Conservation (phyloP, 192 early-diverging fungal species). For the Phycomyces blakesleeanus region DNA sequence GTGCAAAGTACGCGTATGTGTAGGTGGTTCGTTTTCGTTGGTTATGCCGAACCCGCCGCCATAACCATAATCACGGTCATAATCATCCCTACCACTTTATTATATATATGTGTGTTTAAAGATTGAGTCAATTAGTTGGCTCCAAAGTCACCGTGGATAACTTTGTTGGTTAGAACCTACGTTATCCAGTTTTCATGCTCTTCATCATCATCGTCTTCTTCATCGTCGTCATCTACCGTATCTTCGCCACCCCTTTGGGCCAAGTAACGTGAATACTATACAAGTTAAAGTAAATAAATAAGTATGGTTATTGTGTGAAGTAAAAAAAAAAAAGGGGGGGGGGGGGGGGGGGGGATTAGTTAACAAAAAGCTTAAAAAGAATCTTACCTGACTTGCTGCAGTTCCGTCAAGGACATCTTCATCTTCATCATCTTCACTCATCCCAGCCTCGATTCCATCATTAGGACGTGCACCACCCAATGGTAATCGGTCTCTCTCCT, state of each 20-base stretch:
- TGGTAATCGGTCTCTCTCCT: constrained; percentile 34
- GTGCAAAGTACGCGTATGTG: neutral
- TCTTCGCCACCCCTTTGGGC: neutral
- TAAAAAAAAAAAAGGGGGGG: too few species aligned
- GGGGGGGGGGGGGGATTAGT: too few species aligned
- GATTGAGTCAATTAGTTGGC: neutral
- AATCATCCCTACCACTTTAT: neutral
- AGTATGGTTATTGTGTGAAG: too few species aligned
- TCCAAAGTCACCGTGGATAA: too few species aligned
- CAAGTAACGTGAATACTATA: too few species aligned
- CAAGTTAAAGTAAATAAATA: too few species aligned
- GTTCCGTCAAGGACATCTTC: constrained; percentile 22
- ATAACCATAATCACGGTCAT: constrained; percentile 3
- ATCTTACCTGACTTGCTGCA: neutral
- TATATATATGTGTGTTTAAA: too few species aligned
- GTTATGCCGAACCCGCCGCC: constrained; percentile 4
- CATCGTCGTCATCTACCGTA: neutral
- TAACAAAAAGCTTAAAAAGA: too few species aligned
- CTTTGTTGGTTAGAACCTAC: too few species aligned
- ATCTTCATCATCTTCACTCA: constrained; percentile 28
- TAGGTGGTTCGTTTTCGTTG: neutral
- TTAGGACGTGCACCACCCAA: constrained; percentile 47
- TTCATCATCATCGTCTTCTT: constrained; percentile 9
- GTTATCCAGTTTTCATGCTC: constrained; percentile 9
- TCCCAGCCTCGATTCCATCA: constrained; percentile 18